These are phyloP conservation scores for Xerocomus brunneocitrinus DNA, from an alignment of 768 basidiomycete species.

Conservation along the genomic window DNA sequence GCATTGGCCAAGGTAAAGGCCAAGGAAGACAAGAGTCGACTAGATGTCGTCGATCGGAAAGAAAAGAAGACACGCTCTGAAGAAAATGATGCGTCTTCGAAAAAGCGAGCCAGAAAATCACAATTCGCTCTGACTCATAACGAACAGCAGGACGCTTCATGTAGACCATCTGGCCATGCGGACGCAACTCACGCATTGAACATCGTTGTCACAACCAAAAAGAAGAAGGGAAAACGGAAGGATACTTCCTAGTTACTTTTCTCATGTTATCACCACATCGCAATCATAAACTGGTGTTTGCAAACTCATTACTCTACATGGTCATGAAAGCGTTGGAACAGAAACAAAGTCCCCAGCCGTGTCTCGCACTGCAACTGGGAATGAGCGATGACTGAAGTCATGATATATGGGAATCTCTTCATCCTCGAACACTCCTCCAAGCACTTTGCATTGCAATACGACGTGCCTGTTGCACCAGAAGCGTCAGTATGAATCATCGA, in stretches of 20 bases:
- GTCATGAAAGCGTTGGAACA: constrained; percentile 14
- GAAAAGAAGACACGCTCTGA: neutral
- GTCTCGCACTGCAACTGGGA: constrained; percentile 4
- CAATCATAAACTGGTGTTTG: constrained; percentile 7
- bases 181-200: neutral
- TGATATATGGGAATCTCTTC: constrained; percentile 16
- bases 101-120: constrained; percentile 9
- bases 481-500: neutral
- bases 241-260: constrained; percentile 10
- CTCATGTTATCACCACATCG: neutral
- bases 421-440: constrained; percentile 69
- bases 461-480: constrained; percentile 48
- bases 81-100: neutral
- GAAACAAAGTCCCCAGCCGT: constrained; percentile 9
- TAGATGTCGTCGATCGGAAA: neutral
- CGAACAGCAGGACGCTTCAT: constrained; percentile 4
- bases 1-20: neutral
- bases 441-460: constrained; percentile 89
- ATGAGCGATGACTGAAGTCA: constrained; percentile 7
- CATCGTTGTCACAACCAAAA: constrained; percentile 7
- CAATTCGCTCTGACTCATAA: neutral
- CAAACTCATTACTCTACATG: constrained; percentile 25
- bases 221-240: constrained; percentile 22
- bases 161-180: neutral
- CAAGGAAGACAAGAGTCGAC: neutral